Evolutionary conservation across 306 rosid species (phyloP).

Genomic region (Purshia tridentata): DNA sequence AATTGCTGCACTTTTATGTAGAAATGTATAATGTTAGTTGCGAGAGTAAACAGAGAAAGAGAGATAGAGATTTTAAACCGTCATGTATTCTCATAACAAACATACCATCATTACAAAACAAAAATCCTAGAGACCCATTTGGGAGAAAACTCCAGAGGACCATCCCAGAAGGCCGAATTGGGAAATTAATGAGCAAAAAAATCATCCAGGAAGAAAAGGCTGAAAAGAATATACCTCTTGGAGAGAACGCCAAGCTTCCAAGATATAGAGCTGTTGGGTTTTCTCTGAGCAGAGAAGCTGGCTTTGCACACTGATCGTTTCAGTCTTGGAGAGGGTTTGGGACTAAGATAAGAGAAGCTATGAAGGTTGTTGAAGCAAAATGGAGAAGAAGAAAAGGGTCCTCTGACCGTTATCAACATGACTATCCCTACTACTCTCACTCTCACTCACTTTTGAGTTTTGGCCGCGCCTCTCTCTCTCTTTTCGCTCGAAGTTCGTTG

Average conservation of each 20-base stretch:
- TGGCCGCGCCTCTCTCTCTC: not conserved
- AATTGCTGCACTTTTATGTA: not conserved
- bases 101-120: not conserved
- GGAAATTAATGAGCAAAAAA: conserved; percentile 4
- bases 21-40: not conserved
- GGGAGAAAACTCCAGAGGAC: not conserved
- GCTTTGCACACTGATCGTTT: conserved; percentile 43
- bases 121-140: conserved; percentile 14
- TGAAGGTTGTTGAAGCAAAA: conserved; percentile 27
- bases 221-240: conserved; percentile 43
- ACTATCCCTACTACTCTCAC: conserved; percentile 25
- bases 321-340: conserved; percentile 34
- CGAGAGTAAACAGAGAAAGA: not conserved
- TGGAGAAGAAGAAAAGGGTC: conserved; percentile 52
- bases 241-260: conserved; percentile 48
- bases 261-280: conserved; percentile 28
- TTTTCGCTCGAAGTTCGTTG: not conserved
- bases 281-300: conserved; percentile 41
- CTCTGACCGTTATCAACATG: conserved; percentile 74
- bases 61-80: not conserved
- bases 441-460: not conserved
- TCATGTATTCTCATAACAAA: not conserved
- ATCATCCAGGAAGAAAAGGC: not conserved
- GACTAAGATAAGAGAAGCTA: conserved; percentile 17
- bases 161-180: not conserved